Conservation (phyloP, 441 rosid genomes). For the Populus hybrid region DNA sequence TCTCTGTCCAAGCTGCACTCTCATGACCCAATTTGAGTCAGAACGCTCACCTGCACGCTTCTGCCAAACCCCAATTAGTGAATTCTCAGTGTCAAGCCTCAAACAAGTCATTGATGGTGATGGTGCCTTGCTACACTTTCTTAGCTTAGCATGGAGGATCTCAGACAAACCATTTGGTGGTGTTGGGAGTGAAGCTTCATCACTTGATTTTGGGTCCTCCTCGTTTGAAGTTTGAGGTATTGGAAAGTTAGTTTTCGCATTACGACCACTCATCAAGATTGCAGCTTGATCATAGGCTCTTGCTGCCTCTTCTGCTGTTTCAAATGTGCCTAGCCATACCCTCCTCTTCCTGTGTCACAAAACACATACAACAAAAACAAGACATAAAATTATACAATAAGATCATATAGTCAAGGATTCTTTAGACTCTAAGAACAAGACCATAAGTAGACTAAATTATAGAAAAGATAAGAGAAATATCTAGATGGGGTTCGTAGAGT, state of each 20-base stretch:
- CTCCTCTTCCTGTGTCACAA: constrained; percentile 55
- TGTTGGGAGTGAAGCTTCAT: neutral
- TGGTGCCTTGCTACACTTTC: constrained; percentile 65
- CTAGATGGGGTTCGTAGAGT: neutral
- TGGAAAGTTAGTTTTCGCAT: constrained; percentile 78
- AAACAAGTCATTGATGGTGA: too few species aligned
- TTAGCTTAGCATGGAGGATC: constrained; percentile 65
- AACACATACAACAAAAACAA: neutral
- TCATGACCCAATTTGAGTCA: constrained; percentile 84
- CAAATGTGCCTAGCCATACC: constrained; percentile 53
- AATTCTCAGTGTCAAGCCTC: constrained; percentile 82
- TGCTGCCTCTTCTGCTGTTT: constrained; percentile 60
- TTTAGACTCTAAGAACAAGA: neutral
- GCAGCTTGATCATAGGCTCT: constrained; percentile 82
- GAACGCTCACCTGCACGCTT: constrained; percentile 73
- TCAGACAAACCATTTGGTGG: constrained; percentile 43
- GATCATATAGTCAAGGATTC: neutral
- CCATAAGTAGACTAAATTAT: neutral
- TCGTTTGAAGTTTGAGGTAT: constrained; percentile 24
- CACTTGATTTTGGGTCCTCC: constrained; percentile 20
- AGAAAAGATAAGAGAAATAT: neutral
- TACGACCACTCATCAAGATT: constrained; percentile 67
- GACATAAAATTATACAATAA: neutral
- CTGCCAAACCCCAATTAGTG: constrained; percentile 87
- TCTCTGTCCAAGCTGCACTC: constrained; percentile 52